Conservation (phyloP, 768 basidiomycete species). For the Lentinula lateritia region DNA sequence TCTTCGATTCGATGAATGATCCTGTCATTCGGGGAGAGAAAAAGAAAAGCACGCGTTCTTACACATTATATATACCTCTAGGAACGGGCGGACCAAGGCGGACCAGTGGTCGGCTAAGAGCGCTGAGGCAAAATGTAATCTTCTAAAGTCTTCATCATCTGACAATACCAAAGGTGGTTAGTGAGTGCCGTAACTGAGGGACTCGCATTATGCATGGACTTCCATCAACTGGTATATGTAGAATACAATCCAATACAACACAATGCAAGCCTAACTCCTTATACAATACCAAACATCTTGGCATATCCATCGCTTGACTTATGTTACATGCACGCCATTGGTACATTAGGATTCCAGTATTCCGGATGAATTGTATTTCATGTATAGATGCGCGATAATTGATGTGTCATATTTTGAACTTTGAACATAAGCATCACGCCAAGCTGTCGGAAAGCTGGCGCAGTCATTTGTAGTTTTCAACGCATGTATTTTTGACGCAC, state of each 20-base stretch:
- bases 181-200: neutral
- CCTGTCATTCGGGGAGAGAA: conserved; percentile 5
- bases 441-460: neutral
- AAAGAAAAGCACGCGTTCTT: neutral
- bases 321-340: neutral
- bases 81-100: neutral
- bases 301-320: neutral
- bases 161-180: conserved; percentile 3
- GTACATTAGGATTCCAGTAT: neutral
- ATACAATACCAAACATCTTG: neutral
- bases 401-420: neutral
- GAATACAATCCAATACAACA: neutral
- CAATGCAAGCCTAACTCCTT: too few relatives aligned
- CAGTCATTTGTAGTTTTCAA: neutral
- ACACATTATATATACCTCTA: conserved; percentile 2
- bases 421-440: neutral
- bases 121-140: neutral
- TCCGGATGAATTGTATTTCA: too few relatives aligned
- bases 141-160: conserved; percentile 1
- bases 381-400: neutral
- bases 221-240: neutral
- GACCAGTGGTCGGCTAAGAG: neutral
- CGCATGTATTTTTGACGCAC: neutral
- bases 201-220: neutral
- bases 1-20: neutral